phyloP scores from a whole-genome alignment of 371 early-diverging fungal genomes.

The Lichtheimia hyalospora region DNA sequence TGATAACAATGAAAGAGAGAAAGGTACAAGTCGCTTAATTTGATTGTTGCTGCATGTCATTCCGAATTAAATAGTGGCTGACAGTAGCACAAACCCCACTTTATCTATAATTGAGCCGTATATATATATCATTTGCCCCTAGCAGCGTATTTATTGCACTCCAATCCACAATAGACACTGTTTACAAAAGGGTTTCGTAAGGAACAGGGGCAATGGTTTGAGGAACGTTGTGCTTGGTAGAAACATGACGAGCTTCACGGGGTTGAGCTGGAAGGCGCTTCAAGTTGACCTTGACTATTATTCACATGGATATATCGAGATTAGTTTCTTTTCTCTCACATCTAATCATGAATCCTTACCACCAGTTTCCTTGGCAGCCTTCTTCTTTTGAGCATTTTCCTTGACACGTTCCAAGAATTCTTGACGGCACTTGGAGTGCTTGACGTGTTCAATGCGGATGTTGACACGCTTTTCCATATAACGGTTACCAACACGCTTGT shows the following conservation, averaged over 20 bases:
- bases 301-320: background rate
- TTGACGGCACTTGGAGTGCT: constrained; percentile 99
- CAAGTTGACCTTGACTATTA: constrained; percentile 67
- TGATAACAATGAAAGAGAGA: background rate
- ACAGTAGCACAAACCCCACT: no score
- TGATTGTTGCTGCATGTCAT: background rate
- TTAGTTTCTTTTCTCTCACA: background rate
- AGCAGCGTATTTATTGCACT: background rate
- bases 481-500: constrained; percentile 98
- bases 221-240: constrained; percentile 87
- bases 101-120: no score
- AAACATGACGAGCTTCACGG: constrained; percentile 88
- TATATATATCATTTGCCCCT: background rate
- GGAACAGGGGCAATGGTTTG: constrained; percentile 92
- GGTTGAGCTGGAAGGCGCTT: constrained; percentile 96
- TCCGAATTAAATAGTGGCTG: no score
- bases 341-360: constrained; percentile 20
- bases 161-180: background rate
- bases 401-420: constrained; percentile 98
- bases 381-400: constrained; percentile 85
- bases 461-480: constrained; percentile 99
- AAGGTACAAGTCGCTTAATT: background rate
- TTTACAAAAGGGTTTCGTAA: constrained; percentile 88
- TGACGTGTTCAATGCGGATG: constrained; percentile 98
- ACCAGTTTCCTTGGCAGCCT: constrained; percentile 75